phyloP scores from a whole-genome alignment of 2,329 filamentous ascomycete species.

The Harringtonia aguacate region DNA sequence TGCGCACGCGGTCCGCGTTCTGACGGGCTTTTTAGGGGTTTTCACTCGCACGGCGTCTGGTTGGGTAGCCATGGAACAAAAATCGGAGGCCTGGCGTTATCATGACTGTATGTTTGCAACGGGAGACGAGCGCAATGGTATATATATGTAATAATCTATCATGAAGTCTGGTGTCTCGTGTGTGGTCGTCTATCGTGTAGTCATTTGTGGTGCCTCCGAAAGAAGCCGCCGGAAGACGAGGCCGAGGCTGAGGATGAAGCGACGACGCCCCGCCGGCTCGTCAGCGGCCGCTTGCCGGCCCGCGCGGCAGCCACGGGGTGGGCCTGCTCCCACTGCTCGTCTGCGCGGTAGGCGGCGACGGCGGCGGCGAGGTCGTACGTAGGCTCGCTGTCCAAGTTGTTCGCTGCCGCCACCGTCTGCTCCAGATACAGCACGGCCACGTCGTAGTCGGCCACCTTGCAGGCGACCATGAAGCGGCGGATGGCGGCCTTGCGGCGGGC shows the following conservation, averaged over 20 bases:
- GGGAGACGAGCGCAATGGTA: too few relatives aligned
- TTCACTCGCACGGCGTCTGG: not conserved
- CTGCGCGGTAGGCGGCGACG: conserved; percentile 53
- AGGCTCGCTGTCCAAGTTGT: conserved; percentile 29
- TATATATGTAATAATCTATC: too few relatives aligned
- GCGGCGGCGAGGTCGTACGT: conserved; percentile 57
- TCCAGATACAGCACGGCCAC: conserved; percentile 66
- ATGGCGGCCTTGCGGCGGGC: conserved; percentile 60
- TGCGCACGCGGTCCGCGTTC: conserved; percentile 49
- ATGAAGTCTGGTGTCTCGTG: too few relatives aligned
- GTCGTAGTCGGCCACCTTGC: conserved; percentile 69
- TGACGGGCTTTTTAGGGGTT: not conserved
- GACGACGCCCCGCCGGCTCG: not conserved
- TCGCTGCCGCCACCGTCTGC: conserved; percentile 2
- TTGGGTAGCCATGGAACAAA: not conserved
- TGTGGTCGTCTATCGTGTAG: too few relatives aligned
- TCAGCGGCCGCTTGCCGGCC: conserved; percentile 7
- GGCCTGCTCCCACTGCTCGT: conserved; percentile 65
- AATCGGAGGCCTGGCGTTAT: not conserved
- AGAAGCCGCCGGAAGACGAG: too few relatives aligned
- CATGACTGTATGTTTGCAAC: too few relatives aligned
- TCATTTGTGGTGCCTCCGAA: too few relatives aligned
- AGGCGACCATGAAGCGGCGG: conserved; percentile 67
- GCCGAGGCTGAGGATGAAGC: too few relatives aligned
- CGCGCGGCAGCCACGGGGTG: conserved; percentile 40